Evolutionary conservation across 176 grass and related monocot species (phyloP).

Genomic region (Zea luxurians): DNA sequence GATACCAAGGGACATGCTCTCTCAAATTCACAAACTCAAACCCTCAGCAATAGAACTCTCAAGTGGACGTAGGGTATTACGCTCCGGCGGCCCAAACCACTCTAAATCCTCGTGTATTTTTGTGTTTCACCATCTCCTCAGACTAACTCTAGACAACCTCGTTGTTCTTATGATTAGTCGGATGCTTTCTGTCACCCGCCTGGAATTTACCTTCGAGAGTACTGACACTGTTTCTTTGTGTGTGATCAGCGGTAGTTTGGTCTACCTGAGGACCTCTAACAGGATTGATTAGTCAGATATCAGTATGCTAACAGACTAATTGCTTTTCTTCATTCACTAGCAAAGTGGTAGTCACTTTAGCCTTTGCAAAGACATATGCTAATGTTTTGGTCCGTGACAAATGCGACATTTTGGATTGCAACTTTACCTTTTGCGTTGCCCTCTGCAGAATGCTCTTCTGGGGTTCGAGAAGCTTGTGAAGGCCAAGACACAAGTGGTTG

Average conservation of each 20-base stretch:
- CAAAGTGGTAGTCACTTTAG: background rate
- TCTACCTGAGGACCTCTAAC: background rate
- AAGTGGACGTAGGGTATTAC: no score
- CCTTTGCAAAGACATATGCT: background rate
- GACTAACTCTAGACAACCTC: no score
- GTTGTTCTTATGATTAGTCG: no score
- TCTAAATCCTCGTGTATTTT: no score
- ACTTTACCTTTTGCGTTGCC: background rate
- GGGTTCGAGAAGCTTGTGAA: slow-evolving; percentile 58
- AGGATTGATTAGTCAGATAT: background rate
- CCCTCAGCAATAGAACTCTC: no score
- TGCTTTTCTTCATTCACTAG: background rate
- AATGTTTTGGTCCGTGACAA: background rate
- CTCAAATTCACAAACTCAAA: no score
- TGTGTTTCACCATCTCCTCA: no score
- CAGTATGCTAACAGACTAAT: background rate
- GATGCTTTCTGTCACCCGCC: no score
- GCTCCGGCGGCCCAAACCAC: no score
- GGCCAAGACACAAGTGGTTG: slow-evolving; percentile 59
- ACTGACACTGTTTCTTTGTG: background rate
- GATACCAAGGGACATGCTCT: no score
- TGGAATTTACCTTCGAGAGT: no score
- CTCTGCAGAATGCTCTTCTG: slow-evolving; percentile 58
- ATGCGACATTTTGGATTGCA: background rate
- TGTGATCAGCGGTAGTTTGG: background rate